These are phyloP conservation scores for Sporothrix euskadiensis DNA, from an alignment of 2,329 filamentous ascomycete genomes.

Conservation along the genomic window DNA sequence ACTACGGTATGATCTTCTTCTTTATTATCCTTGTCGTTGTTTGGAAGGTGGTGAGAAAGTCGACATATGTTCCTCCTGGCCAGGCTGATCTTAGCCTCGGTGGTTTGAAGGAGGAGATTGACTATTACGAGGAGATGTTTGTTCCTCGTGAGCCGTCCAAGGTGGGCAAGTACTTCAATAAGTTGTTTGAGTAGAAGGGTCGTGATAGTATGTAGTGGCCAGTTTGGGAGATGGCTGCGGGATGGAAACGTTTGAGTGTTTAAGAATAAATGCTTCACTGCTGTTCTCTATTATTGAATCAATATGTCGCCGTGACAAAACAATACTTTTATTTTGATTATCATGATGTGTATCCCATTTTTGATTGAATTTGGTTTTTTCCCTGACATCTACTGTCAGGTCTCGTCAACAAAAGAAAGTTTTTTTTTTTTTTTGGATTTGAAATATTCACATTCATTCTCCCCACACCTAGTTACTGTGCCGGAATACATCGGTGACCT, in stretches of 20 bases:
- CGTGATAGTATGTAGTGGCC: neutral
- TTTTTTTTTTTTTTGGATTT: too few relatives aligned
- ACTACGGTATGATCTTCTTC: constrained; percentile 32
- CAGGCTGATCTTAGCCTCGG: constrained; percentile 34
- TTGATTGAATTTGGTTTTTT: too few relatives aligned
- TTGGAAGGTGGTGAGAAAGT: constrained; percentile 28
- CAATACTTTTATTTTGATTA: too few relatives aligned
- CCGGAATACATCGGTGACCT: neutral
- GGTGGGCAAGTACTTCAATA: constrained; percentile 23
- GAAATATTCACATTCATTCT: too few relatives aligned
- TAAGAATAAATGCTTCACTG: too few relatives aligned
- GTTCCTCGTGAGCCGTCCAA: constrained; percentile 15
- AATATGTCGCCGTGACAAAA: too few relatives aligned
- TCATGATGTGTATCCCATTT: too few relatives aligned
- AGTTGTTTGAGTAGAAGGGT: constrained; percentile 22
- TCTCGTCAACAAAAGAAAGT: too few relatives aligned
- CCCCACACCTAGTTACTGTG: too few relatives aligned
- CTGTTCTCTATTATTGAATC: too few relatives aligned
- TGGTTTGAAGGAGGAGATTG: constrained; percentile 35
- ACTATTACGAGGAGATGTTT: constrained; percentile 44
- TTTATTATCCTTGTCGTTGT: constrained; percentile 20
- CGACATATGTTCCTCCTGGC: constrained; percentile 28
- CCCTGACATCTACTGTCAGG: too few relatives aligned
- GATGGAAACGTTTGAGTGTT: neutral
- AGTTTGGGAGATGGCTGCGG: neutral